Percentiles rank a stretch among this genome's conserved stretches.
Conservation (phyloP, 352 stramenopile species). For the Phytophthora agathidicida region DNA sequence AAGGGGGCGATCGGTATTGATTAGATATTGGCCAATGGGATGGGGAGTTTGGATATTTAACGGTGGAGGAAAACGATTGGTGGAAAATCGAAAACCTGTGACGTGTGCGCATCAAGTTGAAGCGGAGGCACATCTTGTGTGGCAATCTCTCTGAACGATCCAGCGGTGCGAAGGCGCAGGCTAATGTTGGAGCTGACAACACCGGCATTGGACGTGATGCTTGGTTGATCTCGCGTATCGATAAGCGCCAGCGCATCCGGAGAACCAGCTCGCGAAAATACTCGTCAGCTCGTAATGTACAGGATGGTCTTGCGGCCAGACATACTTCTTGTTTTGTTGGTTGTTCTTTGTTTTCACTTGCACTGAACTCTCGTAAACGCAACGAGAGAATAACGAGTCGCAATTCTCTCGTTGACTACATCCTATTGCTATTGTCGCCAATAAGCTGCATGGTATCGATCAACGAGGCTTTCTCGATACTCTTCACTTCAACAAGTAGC, state of each 20-base stretch:
- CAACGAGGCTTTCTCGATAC: conserved; percentile 14
- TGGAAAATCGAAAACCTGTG: conserved; percentile 1
- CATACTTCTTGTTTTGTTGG: too few species aligned
- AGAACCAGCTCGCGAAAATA: background rate
- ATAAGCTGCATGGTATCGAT: conserved; percentile 20
- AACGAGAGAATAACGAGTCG: too few species aligned
- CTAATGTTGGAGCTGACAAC: background rate
- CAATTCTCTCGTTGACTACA: too few species aligned
- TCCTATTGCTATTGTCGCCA: too few species aligned
- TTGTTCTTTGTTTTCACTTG: too few species aligned
- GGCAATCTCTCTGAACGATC: too few species aligned
- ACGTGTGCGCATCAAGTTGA: too few species aligned
- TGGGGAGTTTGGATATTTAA: background rate
- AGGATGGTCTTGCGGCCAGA: too few species aligned
- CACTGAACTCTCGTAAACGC: too few species aligned
- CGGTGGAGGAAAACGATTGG: conserved; percentile 11
- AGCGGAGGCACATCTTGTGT: too few species aligned
- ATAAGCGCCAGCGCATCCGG: background rate
- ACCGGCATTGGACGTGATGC: background rate
- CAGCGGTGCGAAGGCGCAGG: too few species aligned
- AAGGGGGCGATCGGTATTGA: conserved; percentile 31
- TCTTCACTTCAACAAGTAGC: conserved; percentile 33
- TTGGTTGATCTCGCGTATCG: background rate
- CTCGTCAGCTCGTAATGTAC: too few species aligned
- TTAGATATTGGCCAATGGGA: conserved; percentile 27